A percentile compares a stretch with the other conserved stretches of the same genome.
phyloP scores from a whole-genome alignment of 2,329 filamentous ascomycete species.

The Talaromyces amestolkiae region DNA sequence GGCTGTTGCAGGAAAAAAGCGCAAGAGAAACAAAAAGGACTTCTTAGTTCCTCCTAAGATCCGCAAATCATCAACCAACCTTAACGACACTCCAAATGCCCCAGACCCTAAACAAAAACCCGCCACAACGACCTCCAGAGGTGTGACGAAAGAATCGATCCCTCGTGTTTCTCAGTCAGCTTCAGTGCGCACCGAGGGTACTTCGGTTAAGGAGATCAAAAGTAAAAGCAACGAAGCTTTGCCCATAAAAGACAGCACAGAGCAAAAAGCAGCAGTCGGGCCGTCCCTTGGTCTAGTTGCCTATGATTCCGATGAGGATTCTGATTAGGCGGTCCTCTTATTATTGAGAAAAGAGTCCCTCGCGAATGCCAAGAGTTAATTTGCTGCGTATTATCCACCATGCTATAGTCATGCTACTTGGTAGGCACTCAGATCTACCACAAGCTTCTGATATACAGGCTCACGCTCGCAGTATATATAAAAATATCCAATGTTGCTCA shows the following conservation, averaged over 20 bases:
- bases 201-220: neutral
- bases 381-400: neutral
- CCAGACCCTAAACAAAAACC: slow-evolving; percentile 18
- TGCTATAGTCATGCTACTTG: neutral
- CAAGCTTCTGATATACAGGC: neutral
- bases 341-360: neutral
- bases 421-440: neutral
- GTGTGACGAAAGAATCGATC: neutral
- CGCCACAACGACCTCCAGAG: slow-evolving; percentile 1
- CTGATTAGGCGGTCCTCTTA: slow-evolving; percentile 17
- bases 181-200: neutral
- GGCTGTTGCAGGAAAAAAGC: slow-evolving; percentile 51
- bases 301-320: slow-evolving; percentile 44
- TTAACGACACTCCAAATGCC: slow-evolving; percentile 20
- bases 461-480: neutral
- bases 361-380: neutral
- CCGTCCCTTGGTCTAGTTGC: slow-evolving; percentile 36
- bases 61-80: slow-evolving; percentile 39
- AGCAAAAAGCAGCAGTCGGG: slow-evolving; percentile 24
- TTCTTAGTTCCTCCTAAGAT: slow-evolving; percentile 41
- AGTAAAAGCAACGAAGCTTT: neutral
- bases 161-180: neutral
- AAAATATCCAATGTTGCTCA: neutral
- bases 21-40: slow-evolving; percentile 51
- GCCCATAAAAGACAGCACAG: neutral